These are phyloP conservation scores for Mucor plumbeus DNA, from an alignment of 371 early-diverging fungal species.

Conservation along the genomic window DNA sequence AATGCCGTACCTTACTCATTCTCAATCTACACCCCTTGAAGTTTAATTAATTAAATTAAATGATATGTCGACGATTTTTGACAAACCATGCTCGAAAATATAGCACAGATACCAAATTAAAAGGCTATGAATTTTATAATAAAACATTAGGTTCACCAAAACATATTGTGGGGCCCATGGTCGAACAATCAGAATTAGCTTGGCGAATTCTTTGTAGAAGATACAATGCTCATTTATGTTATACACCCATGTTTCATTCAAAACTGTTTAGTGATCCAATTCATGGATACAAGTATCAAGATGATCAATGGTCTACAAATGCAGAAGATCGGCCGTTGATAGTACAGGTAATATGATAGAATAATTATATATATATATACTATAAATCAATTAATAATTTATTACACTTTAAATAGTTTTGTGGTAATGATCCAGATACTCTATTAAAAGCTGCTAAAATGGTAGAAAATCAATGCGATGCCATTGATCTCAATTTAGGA, in stretches of 20 bases:
- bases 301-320: conserved; percentile 72
- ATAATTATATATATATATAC: no score
- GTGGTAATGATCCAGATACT: conserved; percentile 90
- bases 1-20: no score
- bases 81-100: neutral
- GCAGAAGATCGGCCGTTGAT: conserved; percentile 84
- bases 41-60: conserved; percentile 1
- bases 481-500: conserved; percentile 96
- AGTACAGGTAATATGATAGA: conserved; percentile 67
- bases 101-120: conserved; percentile 8
- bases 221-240: conserved; percentile 92
- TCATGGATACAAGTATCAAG: conserved; percentile 58
- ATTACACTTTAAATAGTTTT: conserved; percentile 66
- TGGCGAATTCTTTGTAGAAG: conserved; percentile 88
- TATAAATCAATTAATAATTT: no score
- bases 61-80: conserved; percentile 4
- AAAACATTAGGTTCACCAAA: conserved; percentile 65
- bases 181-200: conserved; percentile 86
- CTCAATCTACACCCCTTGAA: neutral
- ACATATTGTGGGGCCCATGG: conserved; percentile 91
- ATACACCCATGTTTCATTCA: conserved; percentile 98
- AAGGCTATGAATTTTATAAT: conserved; percentile 30
- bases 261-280: conserved; percentile 69
- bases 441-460: conserved; percentile 84
- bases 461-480: conserved; percentile 84